Base-by-base conservation (phyloP, 2,329 filamentous ascomycete species). In the Fusarium burgessii region DNA sequence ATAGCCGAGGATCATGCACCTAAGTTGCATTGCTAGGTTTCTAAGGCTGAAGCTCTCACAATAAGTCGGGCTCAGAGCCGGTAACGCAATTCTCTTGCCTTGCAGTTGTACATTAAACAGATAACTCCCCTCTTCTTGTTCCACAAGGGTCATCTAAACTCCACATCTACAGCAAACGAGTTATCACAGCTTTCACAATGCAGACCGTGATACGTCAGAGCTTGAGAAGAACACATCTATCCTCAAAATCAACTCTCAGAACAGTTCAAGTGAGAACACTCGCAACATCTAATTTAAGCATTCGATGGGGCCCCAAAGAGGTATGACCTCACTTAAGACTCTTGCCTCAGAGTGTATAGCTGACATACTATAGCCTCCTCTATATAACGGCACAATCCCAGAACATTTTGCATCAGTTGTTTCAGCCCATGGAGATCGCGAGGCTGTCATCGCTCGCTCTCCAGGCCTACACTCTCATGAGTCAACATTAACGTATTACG, bases 321-420 rank as follows among this genome's bases (percentile, higher is more conserved):
- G 78, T 80, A 68, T 15, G 40, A n/a, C 20, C n/a, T 20, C 33
- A n/a, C 17, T 3, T 13, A 29, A 11, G 27, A 20, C 17, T 29
- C 18, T 6, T 35, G 13, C 20, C 11, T 15, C 20, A 27, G 20
- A 25, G 38, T 23, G n/a, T 15, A 17, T 56, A n/a, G 33, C 68
- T 58, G 32, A 73, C 35, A 17, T n/a, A n/a, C 46, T 14, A 29
- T 66, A 93, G 90, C 91, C 92, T 6, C 85, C 90, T 1, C 82
- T 95, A 11, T 86, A 93, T 50, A 82, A 85, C 9, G 84, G 90
- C 60, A 95, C 92, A 2, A 89, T 95, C 58, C 91, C 92, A 1
- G 82, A 92, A 69, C 91, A 95, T 77, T 94, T 95, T 76, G 84
- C 88, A 11, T 84, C 84, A 3, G 84, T 93, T 40, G 92, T 93